A percentile compares a stretch with the other conserved stretches of the same genome.
These are phyloP conservation scores for Rhododendron henanense DNA, from an alignment of 148 eudicot genomes.

Conservation along the genomic window DNA sequence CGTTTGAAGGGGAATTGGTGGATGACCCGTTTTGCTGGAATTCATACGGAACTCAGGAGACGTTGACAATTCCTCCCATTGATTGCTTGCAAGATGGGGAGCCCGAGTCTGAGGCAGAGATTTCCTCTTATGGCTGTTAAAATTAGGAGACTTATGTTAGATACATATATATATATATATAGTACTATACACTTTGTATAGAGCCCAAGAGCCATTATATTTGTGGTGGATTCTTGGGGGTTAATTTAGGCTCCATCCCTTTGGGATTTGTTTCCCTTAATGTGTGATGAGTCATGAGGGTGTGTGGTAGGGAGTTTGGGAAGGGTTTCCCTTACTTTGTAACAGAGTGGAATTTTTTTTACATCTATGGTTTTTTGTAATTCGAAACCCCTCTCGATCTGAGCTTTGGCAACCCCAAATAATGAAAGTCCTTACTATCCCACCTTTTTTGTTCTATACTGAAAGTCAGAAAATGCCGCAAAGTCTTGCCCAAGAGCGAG, in stretches of 20 bases:
- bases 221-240: conserved; percentile 18
- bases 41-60: conserved; percentile 81
- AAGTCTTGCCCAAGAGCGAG: background rate
- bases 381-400: background rate
- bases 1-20: conserved; percentile 65
- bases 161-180: background rate
- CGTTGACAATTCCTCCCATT: conserved; percentile 84
- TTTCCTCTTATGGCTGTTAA: conserved; percentile 27
- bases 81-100: conserved; percentile 79
- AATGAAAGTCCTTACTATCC: background rate
- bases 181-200: conserved; percentile 19
- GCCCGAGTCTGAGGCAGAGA: conserved; percentile 51
- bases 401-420: background rate
- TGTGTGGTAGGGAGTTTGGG: background rate
- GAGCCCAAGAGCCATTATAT: conserved; percentile 14
- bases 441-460: background rate
- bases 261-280: conserved; percentile 41
- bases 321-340: background rate
- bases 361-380: background rate
- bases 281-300: conserved; percentile 6
- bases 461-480: background rate
- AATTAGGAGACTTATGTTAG: background rate
- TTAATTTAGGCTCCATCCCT: conserved; percentile 34
- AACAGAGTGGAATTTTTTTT: background rate
- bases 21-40: conserved; percentile 98